A percentile compares a stretch with the other conserved stretches of the same genome.
Evolutionary conservation across 1,284 basidiomycete species (phyloP).

Genomic region (Leucoagaricus sp.): DNA sequence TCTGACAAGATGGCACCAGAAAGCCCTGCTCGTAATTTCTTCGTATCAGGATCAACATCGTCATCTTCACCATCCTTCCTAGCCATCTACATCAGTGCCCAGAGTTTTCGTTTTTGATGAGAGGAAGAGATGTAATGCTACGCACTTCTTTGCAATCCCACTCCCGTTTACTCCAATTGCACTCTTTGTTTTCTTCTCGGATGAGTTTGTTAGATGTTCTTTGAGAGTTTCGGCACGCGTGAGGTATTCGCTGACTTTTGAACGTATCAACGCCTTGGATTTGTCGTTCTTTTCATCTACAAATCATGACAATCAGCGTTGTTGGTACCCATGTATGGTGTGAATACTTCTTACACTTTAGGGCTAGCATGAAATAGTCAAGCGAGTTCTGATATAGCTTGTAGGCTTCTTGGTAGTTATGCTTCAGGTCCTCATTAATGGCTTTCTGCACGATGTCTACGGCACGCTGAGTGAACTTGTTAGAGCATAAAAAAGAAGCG

Average conservation of each 20-base stretch:
- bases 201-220: slow-evolving; percentile 64
- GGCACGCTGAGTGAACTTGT: slow-evolving; percentile 64
- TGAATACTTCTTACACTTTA: slow-evolving; percentile 48
- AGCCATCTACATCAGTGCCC: slow-evolving; percentile 15
- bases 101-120: not conserved
- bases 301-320: no score
- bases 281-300: slow-evolving; percentile 96
- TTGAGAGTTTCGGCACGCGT: slow-evolving; percentile 93
- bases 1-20: slow-evolving; percentile 90
- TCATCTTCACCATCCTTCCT: slow-evolving; percentile 76
- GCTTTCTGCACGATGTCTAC: slow-evolving; percentile 95
- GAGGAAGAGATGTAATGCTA: slow-evolving; percentile 18
- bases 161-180: slow-evolving; percentile 82
- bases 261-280: slow-evolving; percentile 85
- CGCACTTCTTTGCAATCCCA: slow-evolving; percentile 68
- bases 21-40: slow-evolving; percentile 91
- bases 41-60: slow-evolving; percentile 88
- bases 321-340: not conserved
- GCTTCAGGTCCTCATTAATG: slow-evolving; percentile 93
- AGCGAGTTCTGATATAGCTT: slow-evolving; percentile 94
- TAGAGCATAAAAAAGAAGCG: not conserved
- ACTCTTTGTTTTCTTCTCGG: slow-evolving; percentile 72
- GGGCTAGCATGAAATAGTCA: slow-evolving; percentile 96
- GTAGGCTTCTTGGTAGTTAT: slow-evolving; percentile 94
- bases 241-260: slow-evolving; percentile 93